A percentile compares a stretch with the other conserved stretches of the same genome.
Conservation (phyloP, 306 rosid genomes). For the Astragalus membranaceus region DNA sequence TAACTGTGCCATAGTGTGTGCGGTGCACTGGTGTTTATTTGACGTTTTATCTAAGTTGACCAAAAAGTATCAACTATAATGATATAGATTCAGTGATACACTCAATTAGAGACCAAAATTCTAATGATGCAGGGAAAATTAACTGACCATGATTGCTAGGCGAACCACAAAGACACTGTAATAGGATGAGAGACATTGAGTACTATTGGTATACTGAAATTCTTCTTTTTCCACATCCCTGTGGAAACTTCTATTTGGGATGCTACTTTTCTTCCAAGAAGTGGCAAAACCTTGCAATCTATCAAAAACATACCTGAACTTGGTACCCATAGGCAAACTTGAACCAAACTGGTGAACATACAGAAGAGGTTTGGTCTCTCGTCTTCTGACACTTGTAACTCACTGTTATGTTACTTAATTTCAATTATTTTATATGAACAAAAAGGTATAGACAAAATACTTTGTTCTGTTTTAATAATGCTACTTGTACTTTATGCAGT, state of each 20-base stretch:
- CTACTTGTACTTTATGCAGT: slow-evolving; percentile 31
- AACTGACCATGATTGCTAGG: slow-evolving; percentile 84
- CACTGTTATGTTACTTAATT: slow-evolving; percentile 2
- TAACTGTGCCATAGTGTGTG: too few relatives aligned
- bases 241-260: slow-evolving; percentile 46
- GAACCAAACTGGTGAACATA: slow-evolving; percentile 32
- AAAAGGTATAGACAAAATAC: neutral
- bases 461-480: neutral
- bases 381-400: slow-evolving; percentile 12
- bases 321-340: slow-evolving; percentile 43
- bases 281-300: slow-evolving; percentile 35
- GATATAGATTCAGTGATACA: neutral
- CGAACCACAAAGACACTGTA: slow-evolving; percentile 97
- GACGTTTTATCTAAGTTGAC: too few relatives aligned
- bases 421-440: neutral
- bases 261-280: slow-evolving; percentile 35
- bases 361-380: slow-evolving; percentile 22
- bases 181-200: slow-evolving; percentile 82
- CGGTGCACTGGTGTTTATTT: too few relatives aligned
- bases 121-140: neutral
- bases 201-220: slow-evolving; percentile 50
- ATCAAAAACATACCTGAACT: slow-evolving; percentile 40
- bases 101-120: neutral
- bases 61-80: too few relatives aligned
- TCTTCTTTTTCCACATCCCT: slow-evolving; percentile 87